Base-by-base conservation (phyloP, 2,329 filamentous ascomycete species). In the Raffaelea albimanens region DNA sequence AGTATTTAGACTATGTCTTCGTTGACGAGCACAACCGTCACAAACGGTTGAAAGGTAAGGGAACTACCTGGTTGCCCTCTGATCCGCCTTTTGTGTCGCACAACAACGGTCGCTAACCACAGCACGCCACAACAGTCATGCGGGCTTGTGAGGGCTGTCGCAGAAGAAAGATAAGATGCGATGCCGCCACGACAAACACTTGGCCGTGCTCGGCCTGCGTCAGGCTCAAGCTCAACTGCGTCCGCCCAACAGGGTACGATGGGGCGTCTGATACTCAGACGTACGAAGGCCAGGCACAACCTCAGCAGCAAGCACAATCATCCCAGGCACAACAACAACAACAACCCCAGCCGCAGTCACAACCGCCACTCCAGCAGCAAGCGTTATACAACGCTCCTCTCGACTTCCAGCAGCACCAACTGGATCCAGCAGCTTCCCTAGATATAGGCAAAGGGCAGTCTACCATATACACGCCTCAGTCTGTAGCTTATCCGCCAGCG, bases 11-110 rank as follows among this genome's bases (percentile, higher is more conserved):
- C 65, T 97, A 96, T 85, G 93, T 97, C 59, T 97, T 97, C 62
- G 93, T 97, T 49, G 91, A 97, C 66, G 91, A 97, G 66, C 93
- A 97, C 67, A 97, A 97, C 70, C 85, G 93, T 54, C 93, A 97
- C 68, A 97, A 97, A 69, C 81, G 91, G 58, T 72, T 97, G 53
- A 97, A 97, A 76, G 88, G 88, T 93, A 78, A 57, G 66, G 29
- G 39, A 40, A 5, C 42, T 45, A 43, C 20, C 21, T 45, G 29
- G 41, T 22, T 39, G 21, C 13, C 40, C 52, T 16, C 19, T 10
- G 18, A 5, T n/a, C 18, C 13, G 25, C 25, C 13, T 29, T 29
- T 29, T 13, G 25, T 29, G 25, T 29, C 25, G 25, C 25, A 29
- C 25, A 29, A 29, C 25, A 29, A 29, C 25, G 25, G 25, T 7